Base-by-base conservation (phyloP, 306 rosid genomes). In the Quercus alba region DNA sequence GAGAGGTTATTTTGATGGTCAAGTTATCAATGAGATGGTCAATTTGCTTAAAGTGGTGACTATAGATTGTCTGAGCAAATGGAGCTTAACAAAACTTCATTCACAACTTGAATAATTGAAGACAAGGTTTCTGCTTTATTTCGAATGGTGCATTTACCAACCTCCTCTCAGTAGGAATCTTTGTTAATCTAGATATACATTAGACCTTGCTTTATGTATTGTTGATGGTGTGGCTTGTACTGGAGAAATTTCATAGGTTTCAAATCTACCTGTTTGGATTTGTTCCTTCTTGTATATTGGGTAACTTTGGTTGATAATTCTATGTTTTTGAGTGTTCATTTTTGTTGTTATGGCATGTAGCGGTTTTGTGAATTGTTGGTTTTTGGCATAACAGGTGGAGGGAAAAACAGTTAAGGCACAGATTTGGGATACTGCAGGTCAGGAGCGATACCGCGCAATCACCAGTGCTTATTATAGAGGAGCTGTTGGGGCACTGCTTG, bases 381-480 rank as follows among this genome's bases (percentile, higher is more conserved):
- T 73, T 77, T 44, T 21, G 3, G 46, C 13, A 2, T 8, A 41
- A 41, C 88, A 95, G 99, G 99, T 93, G 31, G 98, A 95, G 70
- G 99, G 99, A 79, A 95, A 95, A 84, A 93, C 99, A 15, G 97
- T 95, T 18, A 95, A 95, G 87, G 98, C 99, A 70, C 99, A 95
- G 83, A 95, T 95, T 78, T 95, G 99, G 99, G 99, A 95, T 75
- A 95, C 99, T 19, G 99, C 99, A 20, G 99, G 98, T 69, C 99
- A 95, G 89, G 99, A 95, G 88, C 92, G 99, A 70, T 95, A 95
- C 84, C 98, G 99, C 6, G 99, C 99, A 21, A 93, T 95, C 64
- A 95, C 98, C 66, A 91, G 99, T 85, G 98, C 99, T 62, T 95
- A 95, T 80, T 95, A 95, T 58, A 95, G 99, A 86, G 99, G 99